Base-by-base conservation (phyloP, 108 stramenopile species). In the Pseudonitzschia multistriata region DNA sequence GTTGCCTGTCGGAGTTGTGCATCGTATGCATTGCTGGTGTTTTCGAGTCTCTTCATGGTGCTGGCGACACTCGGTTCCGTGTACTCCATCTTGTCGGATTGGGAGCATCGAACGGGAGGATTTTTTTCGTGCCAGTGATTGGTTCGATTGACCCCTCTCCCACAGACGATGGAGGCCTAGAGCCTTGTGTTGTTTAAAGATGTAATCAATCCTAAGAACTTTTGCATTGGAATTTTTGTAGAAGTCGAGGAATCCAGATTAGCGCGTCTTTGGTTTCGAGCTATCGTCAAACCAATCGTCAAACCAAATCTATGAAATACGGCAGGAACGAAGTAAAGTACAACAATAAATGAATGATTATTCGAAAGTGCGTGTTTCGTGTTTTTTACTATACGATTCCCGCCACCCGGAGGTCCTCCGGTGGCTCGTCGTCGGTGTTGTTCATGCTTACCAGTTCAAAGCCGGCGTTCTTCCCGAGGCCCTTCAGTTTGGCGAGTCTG, bases 1-100 rank as follows among this genome's bases (percentile, higher is more conserved):
- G 5, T 5, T 59, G 7, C 31, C 15, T 30, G 14, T 33, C 3
- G 5, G 48, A 57, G 35, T 17, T 54, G 55, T 31, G 24, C 35
- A 36, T 79, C 78, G 25, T 85, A 76, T 66, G 47, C 55, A 2
- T 65, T 89, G 64, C 19, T 87, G 0, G 21, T 75, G 25, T 87
- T 77, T 71, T 73, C 82, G 25, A 28, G 73, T 48, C 35, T 79
- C 17, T 90, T 90, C 49, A 81, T 83, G 81, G 59, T 80, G n/a
- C 42, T 68, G n/a, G 88, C 86, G 2, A 47, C 84, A 24, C 42
- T 83, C 17, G 86, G 88, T 25, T 77, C 85, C 3, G 56, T 90
- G 2, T 63, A 79, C 30, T 83, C 84, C 21, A 87, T 90, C 42
- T 34, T 75, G 36, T 37, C 70, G 22, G 88, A 90, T 67, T 88